Evolutionary conservation across 129 eudicot genomes (phyloP).

Genomic region (Glebionis coronaria): DNA sequence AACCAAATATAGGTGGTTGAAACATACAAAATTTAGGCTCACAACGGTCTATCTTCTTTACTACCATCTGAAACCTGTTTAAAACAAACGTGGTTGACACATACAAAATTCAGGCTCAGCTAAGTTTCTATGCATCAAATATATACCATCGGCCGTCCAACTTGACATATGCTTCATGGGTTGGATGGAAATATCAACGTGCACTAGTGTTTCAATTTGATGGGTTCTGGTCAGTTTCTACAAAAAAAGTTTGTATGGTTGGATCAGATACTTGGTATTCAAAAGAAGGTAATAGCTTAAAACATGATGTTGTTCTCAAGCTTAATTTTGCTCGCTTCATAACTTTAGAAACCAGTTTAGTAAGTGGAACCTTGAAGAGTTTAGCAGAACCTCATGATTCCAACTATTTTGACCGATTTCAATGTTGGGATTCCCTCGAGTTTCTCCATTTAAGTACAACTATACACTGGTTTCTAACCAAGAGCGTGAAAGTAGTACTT

Average conservation of each 20-base stretch:
- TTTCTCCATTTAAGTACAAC: conserved; percentile 34
- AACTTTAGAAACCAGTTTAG: conserved; percentile 40
- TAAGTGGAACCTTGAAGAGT: conserved; percentile 61
- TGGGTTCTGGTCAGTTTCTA: conserved; percentile 74
- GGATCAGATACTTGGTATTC: conserved; percentile 50
- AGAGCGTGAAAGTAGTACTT: conserved; percentile 22
- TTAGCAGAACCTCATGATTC: conserved; percentile 34
- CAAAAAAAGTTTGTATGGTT: conserved; percentile 55
- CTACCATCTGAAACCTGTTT: conserved; percentile 26
- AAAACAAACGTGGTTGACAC: conserved; percentile 30
- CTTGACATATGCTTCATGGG: conserved; percentile 6
- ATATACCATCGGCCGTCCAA: conserved; percentile 9
- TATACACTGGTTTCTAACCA: conserved; percentile 46
- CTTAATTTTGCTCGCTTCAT: conserved; percentile 44
- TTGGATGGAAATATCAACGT: conserved; percentile 5
- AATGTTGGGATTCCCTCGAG: conserved; percentile 43
- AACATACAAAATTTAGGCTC: conserved; percentile 34
- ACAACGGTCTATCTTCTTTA: conserved; percentile 27
- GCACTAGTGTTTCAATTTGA: conserved; percentile 34
- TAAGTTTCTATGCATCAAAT: conserved; percentile 25
- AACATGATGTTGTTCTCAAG: conserved; percentile 55
- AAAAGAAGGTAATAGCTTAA: conserved; percentile 26
- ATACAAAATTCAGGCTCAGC: conserved; percentile 47
- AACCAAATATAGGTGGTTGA: conserved; percentile 41
- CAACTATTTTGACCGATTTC: conserved; percentile 48